Evolutionary conservation across 257 asterid species (phyloP).

Genomic region (Solanum pennellii): DNA sequence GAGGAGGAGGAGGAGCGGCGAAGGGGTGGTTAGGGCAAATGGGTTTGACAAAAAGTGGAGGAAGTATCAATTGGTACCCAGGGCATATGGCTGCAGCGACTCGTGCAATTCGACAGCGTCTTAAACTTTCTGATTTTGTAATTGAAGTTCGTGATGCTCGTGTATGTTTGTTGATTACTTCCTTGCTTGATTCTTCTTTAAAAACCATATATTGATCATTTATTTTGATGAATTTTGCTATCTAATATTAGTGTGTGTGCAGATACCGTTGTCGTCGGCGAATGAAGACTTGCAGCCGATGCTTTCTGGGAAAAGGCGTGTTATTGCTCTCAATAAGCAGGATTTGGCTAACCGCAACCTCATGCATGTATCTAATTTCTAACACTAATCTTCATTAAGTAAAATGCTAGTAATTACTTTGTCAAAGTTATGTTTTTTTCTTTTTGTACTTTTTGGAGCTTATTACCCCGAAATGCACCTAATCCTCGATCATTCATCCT

Average conservation of each 20-base stretch:
- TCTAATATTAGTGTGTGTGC: background rate
- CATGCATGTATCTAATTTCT: slow-evolving; percentile 50
- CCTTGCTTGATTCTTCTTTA: background rate
- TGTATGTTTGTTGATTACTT: slow-evolving; percentile 14
- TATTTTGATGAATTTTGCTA: background rate
- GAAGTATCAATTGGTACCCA: slow-evolving; percentile 71
- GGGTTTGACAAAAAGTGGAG: slow-evolving; percentile 41
- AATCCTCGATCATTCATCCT: background rate
- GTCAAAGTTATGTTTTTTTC: background rate
- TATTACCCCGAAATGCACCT: background rate
- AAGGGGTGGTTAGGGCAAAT: slow-evolving; percentile 46
- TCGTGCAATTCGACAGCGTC: slow-evolving; percentile 89
- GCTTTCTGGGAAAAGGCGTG: slow-evolving; percentile 65
- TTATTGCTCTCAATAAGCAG: slow-evolving; percentile 88
- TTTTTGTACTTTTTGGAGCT: background rate
- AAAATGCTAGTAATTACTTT: background rate
- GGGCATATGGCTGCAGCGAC: slow-evolving; percentile 99
- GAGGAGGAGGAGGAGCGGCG: slow-evolving; percentile 20
- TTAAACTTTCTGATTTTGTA: slow-evolving; percentile 68
- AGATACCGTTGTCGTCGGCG: slow-evolving; percentile 85
- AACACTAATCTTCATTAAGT: background rate
- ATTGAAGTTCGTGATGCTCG: slow-evolving; percentile 97
- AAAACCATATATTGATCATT: background rate
- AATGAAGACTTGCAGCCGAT: slow-evolving; percentile 75
- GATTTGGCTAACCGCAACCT: slow-evolving; percentile 91